Evolutionary conservation across 768 basidiomycete species (phyloP).

Genomic region (Glaciozyma martinii): DNA sequence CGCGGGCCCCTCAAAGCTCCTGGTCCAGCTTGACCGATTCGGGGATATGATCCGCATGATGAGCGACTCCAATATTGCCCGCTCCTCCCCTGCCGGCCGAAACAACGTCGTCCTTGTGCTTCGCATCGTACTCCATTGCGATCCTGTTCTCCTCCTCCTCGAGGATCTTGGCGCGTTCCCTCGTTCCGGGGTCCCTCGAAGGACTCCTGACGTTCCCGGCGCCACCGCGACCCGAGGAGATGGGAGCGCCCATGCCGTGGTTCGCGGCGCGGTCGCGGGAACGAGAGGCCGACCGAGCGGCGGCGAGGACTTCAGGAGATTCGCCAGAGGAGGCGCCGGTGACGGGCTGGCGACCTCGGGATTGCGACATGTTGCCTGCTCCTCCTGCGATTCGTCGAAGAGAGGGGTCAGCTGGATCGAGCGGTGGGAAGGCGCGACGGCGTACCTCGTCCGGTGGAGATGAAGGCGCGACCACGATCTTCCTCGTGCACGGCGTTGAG

Average conservation of each 20-base stretch:
- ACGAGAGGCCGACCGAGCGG: slow-evolving; percentile 21
- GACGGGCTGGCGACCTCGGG: slow-evolving; percentile 21
- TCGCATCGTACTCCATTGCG: slow-evolving; percentile 17
- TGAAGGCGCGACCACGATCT: too few relatives aligned
- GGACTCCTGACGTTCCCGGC: slow-evolving; percentile 17
- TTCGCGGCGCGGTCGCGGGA: slow-evolving; percentile 4
- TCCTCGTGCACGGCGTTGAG: too few relatives aligned
- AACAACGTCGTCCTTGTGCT: slow-evolving; percentile 10
- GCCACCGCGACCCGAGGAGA: slow-evolving; percentile 21
- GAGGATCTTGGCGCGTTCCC: neutral
- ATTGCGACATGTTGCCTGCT: slow-evolving; percentile 30
- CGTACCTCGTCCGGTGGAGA: too few relatives aligned
- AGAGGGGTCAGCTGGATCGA: too few relatives aligned
- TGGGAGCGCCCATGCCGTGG: slow-evolving; percentile 22
- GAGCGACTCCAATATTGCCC: slow-evolving; percentile 6
- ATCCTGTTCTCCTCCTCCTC: slow-evolving; percentile 10
- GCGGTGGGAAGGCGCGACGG: too few relatives aligned
- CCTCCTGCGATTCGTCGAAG: slow-evolving; percentile 7
- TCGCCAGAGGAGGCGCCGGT: slow-evolving; percentile 1
- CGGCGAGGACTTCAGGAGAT: slow-evolving; percentile 7
- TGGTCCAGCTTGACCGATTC: neutral
- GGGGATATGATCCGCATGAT: neutral
- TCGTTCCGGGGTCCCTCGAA: neutral
- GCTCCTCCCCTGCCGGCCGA: slow-evolving; percentile 17
- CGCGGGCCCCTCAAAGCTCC: too few relatives aligned